Conservation (phyloP, 768 basidiomycete species). For the Boletus reticuloceps region DNA sequence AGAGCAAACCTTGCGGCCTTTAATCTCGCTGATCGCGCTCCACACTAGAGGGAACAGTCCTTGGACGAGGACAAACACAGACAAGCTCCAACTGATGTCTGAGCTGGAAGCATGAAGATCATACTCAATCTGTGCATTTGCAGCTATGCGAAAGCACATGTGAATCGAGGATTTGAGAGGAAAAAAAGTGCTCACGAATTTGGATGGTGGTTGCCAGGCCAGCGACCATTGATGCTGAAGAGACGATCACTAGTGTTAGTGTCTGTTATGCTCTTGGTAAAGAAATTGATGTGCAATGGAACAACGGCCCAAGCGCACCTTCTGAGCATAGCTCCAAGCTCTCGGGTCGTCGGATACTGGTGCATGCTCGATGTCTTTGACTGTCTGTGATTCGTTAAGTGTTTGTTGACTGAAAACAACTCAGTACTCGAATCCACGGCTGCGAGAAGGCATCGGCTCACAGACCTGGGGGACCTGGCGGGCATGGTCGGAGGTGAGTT, state of each 20-base stretch:
- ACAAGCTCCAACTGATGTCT: conserved; percentile 66
- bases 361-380: conserved; percentile 35
- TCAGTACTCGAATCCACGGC: background rate
- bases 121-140: conserved; percentile 60
- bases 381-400: background rate
- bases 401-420: background rate
- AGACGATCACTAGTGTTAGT: conserved; percentile 24
- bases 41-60: conserved; percentile 66
- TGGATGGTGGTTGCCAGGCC: conserved; percentile 25
- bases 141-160: conserved; percentile 41
- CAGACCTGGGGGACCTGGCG: conserved; percentile 6
- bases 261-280: conserved; percentile 14
- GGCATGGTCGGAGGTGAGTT: background rate
- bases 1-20: conserved; percentile 60
- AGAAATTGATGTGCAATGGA: too few species aligned
- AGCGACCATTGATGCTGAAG: conserved; percentile 28
- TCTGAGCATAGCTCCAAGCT: conserved; percentile 51
- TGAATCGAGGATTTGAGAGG: background rate
- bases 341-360: conserved; percentile 59
- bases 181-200: conserved; percentile 22
- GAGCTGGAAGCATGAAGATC: conserved; percentile 58
- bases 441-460: background rate
- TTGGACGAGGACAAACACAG: conserved; percentile 69
- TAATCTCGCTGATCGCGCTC: conserved; percentile 72
- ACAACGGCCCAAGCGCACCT: conserved; percentile 36